These are phyloP conservation scores for Eugenia klotzschiana DNA, from an alignment of 441 rosid genomes.

Conservation along the genomic window DNA sequence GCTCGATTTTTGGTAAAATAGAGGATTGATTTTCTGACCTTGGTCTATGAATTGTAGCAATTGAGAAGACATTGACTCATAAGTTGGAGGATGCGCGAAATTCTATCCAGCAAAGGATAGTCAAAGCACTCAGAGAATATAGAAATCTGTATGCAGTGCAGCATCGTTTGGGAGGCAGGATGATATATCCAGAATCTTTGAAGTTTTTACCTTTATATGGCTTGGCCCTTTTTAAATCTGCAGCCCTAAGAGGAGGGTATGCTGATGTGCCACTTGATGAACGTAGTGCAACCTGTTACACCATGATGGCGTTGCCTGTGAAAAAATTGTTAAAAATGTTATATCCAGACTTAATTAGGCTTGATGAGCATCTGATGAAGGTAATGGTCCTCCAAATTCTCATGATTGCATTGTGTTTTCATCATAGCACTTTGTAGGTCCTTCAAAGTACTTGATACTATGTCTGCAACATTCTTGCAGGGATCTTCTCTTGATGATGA, in stretches of 20 bases:
- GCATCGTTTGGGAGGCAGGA: conserved; percentile 84
- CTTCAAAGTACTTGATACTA: not conserved
- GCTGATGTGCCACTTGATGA: conserved; percentile 85
- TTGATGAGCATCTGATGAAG: conserved; percentile 75
- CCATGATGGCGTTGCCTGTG: conserved; percentile 86
- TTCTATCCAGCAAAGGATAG: conserved; percentile 62
- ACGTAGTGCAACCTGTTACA: conserved; percentile 81
- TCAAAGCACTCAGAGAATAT: conserved; percentile 85
- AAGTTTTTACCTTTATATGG: conserved; percentile 77
- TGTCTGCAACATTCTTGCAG: conserved; percentile 27
- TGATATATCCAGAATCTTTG: conserved; percentile 85
- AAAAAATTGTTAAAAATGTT: conserved; percentile 72
- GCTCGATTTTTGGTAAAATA: not conserved
- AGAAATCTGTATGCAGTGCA: conserved; percentile 78
- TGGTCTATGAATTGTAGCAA: conserved; percentile 42
- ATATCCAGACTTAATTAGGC: conserved; percentile 70
- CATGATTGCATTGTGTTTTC: not conserved
- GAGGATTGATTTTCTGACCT: conserved; percentile 2
- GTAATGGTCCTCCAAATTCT: conserved; percentile 16
- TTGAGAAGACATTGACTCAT: conserved; percentile 69
- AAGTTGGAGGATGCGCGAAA: conserved; percentile 93
- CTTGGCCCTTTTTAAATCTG: conserved; percentile 71
- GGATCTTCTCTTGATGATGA: conserved; percentile 35
- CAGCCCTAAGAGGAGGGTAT: conserved; percentile 71
- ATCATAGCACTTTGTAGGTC: not conserved